Percentiles rank a stretch among this genome's conserved stretches.
Evolutionary conservation across 2,329 filamentous ascomycete species (phyloP).

Genomic region (Grosmannia serpens): DNA sequence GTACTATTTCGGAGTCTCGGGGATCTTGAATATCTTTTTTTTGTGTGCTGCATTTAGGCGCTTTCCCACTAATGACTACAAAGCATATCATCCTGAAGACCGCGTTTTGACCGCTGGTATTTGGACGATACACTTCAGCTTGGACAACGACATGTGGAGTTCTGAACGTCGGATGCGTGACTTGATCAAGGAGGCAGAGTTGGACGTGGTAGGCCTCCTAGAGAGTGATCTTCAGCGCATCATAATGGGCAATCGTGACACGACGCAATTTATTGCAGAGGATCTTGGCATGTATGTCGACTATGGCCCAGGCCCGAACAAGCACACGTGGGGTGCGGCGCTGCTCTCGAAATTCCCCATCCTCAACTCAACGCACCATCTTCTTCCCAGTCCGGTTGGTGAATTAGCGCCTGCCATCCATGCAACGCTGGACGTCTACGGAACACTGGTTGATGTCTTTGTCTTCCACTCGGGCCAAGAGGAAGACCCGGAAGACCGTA

Average conservation of each 20-base stretch:
- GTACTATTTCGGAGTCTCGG: constrained; percentile 46
- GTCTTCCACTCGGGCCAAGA: constrained; percentile 99
- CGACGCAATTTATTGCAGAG: constrained; percentile 88
- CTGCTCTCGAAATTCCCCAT: constrained; percentile 96
- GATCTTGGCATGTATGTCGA: constrained; percentile 98
- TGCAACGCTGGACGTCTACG: constrained; percentile 90
- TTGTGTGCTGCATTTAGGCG: constrained; percentile 73
- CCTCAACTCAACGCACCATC: constrained; percentile 89
- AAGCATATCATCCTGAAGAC: constrained; percentile 76
- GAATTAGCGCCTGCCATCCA: constrained; percentile 94
- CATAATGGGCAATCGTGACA: constrained; percentile 98
- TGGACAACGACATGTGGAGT: constrained; percentile 98
- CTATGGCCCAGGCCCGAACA: constrained; percentile 93
- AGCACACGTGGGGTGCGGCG: constrained; percentile 94
- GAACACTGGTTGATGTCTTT: constrained; percentile 80
- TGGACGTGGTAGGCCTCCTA: constrained; percentile 93
- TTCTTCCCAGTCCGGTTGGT: constrained; percentile 84
- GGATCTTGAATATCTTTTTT: constrained; percentile 69
- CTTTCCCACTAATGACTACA: constrained; percentile 87
- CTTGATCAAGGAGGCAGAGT: constrained; percentile 81
- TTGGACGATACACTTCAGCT: constrained; percentile 96
- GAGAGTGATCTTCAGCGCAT: constrained; percentile 92
- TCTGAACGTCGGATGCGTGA: constrained; percentile 90
- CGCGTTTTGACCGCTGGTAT: constrained; percentile 89
- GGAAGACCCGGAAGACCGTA: constrained; percentile 84